Evolutionary conservation across 805 yeast species (phyloP), one percentile per base, ranked within the genome.

Genomic region (Sugiyamaella valdiviana): DNA sequence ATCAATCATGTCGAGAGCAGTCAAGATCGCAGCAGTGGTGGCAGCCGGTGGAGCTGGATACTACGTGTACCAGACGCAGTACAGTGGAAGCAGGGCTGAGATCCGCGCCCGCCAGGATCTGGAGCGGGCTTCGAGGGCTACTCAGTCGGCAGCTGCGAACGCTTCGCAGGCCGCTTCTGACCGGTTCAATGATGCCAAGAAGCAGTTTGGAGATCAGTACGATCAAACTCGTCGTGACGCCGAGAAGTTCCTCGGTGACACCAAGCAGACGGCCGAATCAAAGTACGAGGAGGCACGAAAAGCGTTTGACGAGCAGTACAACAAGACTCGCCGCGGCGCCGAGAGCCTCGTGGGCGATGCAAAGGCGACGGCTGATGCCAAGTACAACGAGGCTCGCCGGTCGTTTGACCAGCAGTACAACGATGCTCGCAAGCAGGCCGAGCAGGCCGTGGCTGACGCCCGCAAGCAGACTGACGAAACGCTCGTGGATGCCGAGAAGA

Each of bases 1-100:
- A n/a, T 26, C 32, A 4, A 26, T 12, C 14, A 6, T n/a, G 10
- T 7, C 21, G 21, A 39, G 43, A 52, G 53, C 37, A 24, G 48
- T 53, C 10, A 55, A 54, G 39, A 22, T 54, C 24, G 43, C 45
- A 12, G 49, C 50, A 2, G 51, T 39, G 2, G 59, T 45, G 14
- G 50, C 44, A 16, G 56, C 56, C 15, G 57, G 51, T 10, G 57
- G 45, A 7, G 58, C 51, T 10, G 60, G 52, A 19, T 52, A 48
- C 32, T 56, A 56, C 36, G 45, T 55, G 22, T 56, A 56, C 49
- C 49, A 49, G 44, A 39, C 53, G 21, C 46, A 51, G 24, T 49
- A 45, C 45, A n/a, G 32, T 26, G 52, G 42, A 20, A 46, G 45
- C 40, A 39, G 48, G 37, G 58, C 59, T 21, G 53, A 53, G 41